Evolutionary conservation across 805 yeast species (phyloP).

Genomic region (Kregervanrija pseudodelftensis): DNA sequence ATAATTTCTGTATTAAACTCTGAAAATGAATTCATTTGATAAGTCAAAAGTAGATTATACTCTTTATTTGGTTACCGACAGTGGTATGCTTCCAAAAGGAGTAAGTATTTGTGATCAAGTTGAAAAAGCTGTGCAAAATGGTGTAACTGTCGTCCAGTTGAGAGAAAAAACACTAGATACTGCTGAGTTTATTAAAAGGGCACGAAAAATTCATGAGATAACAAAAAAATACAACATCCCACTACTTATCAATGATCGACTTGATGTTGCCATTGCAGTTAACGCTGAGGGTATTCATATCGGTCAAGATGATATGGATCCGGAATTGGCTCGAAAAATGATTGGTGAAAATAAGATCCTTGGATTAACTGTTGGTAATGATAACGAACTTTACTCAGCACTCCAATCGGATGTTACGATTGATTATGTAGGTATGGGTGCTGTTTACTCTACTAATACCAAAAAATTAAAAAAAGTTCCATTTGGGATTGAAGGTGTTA

Average conservation of each 20-base stretch:
- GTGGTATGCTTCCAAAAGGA: slow-evolving; percentile 62
- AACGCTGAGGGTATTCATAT: slow-evolving; percentile 81
- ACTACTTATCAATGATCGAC: slow-evolving; percentile 74
- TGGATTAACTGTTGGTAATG: slow-evolving; percentile 68
- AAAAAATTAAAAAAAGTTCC: slow-evolving; percentile 50
- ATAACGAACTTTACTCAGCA: slow-evolving; percentile 38
- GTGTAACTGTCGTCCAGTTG: slow-evolving; percentile 76
- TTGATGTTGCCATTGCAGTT: slow-evolving; percentile 83
- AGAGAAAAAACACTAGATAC: slow-evolving; percentile 75
- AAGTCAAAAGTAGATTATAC: slow-evolving; percentile 40
- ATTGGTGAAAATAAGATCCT: slow-evolving; percentile 70
- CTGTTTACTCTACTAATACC: slow-evolving; percentile 68
- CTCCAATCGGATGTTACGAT: slow-evolving; percentile 32
- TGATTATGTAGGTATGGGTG: slow-evolving; percentile 84
- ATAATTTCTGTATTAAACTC: too few species aligned
- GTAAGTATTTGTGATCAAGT: slow-evolving; percentile 55
- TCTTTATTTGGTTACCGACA: slow-evolving; percentile 74
- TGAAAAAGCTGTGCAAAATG: slow-evolving; percentile 53
- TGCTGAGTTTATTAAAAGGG: slow-evolving; percentile 55
- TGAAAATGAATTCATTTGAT: neutral
- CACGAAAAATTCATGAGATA: slow-evolving; percentile 50
- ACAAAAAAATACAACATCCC: slow-evolving; percentile 62
- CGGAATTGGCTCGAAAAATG: slow-evolving; percentile 46
- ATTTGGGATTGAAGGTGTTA: slow-evolving; percentile 65
- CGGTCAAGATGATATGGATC: slow-evolving; percentile 85